These are phyloP conservation scores for Phytopythium kandeliae DNA, from an alignment of 352 stramenopile species.

Conservation along the genomic window DNA sequence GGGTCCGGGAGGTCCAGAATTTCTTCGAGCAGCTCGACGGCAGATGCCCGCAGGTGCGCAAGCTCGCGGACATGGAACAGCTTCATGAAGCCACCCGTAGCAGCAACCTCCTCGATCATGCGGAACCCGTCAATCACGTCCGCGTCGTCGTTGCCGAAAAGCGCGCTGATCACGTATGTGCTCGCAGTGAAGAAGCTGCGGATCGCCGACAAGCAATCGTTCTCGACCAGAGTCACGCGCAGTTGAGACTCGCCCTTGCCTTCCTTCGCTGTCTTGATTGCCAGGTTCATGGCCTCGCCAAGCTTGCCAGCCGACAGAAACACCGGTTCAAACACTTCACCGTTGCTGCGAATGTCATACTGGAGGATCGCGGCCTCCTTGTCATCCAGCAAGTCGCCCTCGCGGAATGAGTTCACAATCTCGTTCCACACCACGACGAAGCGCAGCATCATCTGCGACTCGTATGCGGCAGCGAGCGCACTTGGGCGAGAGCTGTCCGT, in stretches of 20 bases:
- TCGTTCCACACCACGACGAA: slow-evolving; percentile 83
- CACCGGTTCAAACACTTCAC: slow-evolving; percentile 82
- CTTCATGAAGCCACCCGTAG: slow-evolving; percentile 66
- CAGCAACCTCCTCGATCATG: slow-evolving; percentile 64
- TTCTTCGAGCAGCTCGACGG: slow-evolving; percentile 72
- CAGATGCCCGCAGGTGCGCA: slow-evolving; percentile 44
- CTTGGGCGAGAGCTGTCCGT: slow-evolving; percentile 40
- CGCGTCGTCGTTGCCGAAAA: slow-evolving; percentile 75
- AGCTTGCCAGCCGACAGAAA: slow-evolving; percentile 84
- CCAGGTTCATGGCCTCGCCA: slow-evolving; percentile 62
- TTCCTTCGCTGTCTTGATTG: slow-evolving; percentile 67
- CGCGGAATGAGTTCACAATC: slow-evolving; percentile 77
- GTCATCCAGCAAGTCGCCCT: slow-evolving; percentile 66
- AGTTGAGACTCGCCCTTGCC: slow-evolving; percentile 78
- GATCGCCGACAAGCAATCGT: slow-evolving; percentile 74
- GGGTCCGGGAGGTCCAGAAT: slow-evolving; percentile 80
- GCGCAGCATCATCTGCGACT: slow-evolving; percentile 78
- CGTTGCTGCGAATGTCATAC: slow-evolving; percentile 82
- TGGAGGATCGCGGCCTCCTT: slow-evolving; percentile 76
- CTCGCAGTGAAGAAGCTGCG: slow-evolving; percentile 81
- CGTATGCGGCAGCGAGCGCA: slow-evolving; percentile 44
- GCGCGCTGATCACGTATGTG: slow-evolving; percentile 61
- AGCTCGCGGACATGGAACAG: slow-evolving; percentile 72
- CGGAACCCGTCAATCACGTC: slow-evolving; percentile 78
- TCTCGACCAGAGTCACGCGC: slow-evolving; percentile 69